phyloP scores from a whole-genome alignment of 176 grass and related monocot genomes.

The Raddia guianensis region DNA sequence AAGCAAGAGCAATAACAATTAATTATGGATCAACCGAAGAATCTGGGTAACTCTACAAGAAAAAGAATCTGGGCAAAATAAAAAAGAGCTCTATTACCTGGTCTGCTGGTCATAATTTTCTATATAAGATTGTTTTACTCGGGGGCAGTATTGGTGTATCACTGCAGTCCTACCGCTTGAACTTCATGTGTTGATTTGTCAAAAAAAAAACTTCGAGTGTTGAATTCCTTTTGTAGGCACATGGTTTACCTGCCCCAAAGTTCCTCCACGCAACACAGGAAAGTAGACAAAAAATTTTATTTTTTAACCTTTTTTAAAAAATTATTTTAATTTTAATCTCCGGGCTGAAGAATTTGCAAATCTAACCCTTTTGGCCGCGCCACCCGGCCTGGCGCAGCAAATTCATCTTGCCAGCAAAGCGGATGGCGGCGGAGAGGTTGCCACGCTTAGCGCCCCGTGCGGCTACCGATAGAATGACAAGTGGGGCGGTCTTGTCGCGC shows the following conservation, averaged over 20 bases:
- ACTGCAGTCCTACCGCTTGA: conserved; percentile 3
- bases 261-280: conserved; percentile 11
- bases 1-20: conserved; percentile 16
- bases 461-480: too few species aligned
- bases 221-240: conserved; percentile 20
- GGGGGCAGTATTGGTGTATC: neutral
- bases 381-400: too few species aligned
- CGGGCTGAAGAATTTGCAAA: too few species aligned
- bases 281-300: too few species aligned
- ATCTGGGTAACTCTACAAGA: neutral
- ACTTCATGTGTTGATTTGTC: neutral
- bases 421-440: too few species aligned
- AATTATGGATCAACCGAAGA: conserved; percentile 7
- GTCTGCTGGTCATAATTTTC: neutral
- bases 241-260: conserved; percentile 36
- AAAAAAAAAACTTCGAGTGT: neutral
- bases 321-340: too few species aligned
- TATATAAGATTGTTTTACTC: neutral
- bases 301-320: too few species aligned
- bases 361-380: too few species aligned
- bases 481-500: too few species aligned
- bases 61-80: neutral
- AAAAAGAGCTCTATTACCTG: neutral
- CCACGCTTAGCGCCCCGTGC: too few species aligned
- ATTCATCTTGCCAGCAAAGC: too few species aligned